These are phyloP conservation scores for Neurospora discreta DNA, from an alignment of 495 filamentous ascomycete genomes.

Conservation along the genomic window DNA sequence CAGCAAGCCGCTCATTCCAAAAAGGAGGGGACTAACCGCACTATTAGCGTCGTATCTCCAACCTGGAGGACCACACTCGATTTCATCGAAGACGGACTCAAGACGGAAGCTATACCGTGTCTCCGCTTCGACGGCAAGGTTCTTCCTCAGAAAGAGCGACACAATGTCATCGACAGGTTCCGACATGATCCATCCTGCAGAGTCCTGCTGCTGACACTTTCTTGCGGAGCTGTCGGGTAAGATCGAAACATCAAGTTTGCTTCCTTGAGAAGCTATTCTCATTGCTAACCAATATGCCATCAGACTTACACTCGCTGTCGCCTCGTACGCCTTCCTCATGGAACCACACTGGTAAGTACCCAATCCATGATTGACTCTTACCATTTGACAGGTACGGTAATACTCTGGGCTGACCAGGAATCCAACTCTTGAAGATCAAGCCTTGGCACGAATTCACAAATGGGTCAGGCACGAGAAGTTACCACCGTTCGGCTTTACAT, in stretches of 20 bases:
- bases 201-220: conserved; percentile 28
- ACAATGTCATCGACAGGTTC: conserved; percentile 24
- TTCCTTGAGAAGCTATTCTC: neutral
- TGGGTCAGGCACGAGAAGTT: conserved; percentile 28
- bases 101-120: conserved; percentile 15
- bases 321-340: conserved; percentile 31
- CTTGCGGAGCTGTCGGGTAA: conserved; percentile 33
- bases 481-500: conserved; percentile 27
- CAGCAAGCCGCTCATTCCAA: neutral
- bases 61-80: conserved; percentile 36
- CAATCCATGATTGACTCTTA: too few species aligned
- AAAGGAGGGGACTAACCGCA: neutral
- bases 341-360: conserved; percentile 24
- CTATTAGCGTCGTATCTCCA: conserved; percentile 32
- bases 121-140: conserved; percentile 36
- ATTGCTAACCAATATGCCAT: neutral
- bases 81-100: conserved; percentile 24
- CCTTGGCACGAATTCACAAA: conserved; percentile 25
- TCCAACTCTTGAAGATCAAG: conserved; percentile 32
- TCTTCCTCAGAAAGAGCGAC: conserved; percentile 23
- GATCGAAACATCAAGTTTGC: neutral
- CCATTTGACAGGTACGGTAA: neutral
- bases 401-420: conserved; percentile 14
- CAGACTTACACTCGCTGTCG: conserved; percentile 26
- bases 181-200: conserved; percentile 15